These are phyloP conservation scores for Alternaria sp. DNA, from an alignment of 2,329 filamentous ascomycete genomes.

Conservation along the genomic window DNA sequence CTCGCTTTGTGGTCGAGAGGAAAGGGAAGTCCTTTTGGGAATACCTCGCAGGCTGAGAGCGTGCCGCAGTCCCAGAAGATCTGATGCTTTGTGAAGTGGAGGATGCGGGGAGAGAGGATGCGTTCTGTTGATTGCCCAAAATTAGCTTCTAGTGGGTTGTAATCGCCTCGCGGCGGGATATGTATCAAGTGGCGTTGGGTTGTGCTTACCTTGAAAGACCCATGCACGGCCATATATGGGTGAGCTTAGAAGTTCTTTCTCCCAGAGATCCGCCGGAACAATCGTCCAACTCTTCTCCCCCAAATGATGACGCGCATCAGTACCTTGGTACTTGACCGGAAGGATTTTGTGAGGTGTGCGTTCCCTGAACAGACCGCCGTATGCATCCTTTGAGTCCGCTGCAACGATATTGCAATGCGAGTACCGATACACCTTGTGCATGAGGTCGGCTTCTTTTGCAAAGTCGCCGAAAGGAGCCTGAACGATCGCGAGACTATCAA, in stretches of 20 bases:
- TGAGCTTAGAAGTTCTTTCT: neutral
- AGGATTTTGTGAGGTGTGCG: neutral
- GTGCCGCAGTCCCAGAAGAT: constrained; percentile 29
- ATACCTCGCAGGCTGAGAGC: constrained; percentile 17
- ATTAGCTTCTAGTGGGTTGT: neutral
- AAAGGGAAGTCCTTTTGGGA: neutral
- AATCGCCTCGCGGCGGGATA: neutral
- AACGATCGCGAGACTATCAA: constrained; percentile 19
- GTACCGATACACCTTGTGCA: neutral
- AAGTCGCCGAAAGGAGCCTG: constrained; percentile 22
- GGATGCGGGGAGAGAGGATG: constrained; percentile 19
- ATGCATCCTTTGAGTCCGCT: neutral
- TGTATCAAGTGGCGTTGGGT: accelerated
- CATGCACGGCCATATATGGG: constrained; percentile 12
- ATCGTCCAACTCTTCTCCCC: neutral
- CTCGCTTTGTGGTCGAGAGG: neutral
- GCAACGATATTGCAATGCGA: neutral
- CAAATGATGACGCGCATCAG: neutral
- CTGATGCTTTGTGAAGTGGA: constrained; percentile 22
- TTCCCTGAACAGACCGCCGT: neutral
- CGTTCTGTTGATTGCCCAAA: constrained; percentile 6
- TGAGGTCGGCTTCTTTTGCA: neutral
- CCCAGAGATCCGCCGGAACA: constrained; percentile 7
- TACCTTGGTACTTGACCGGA: neutral
- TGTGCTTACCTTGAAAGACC: constrained; percentile 18